Evolutionary conservation across 2,329 filamentous ascomycete species (phyloP), one percentile per base, ranked within the genome.

Genomic region (Diaporthe vexans): DNA sequence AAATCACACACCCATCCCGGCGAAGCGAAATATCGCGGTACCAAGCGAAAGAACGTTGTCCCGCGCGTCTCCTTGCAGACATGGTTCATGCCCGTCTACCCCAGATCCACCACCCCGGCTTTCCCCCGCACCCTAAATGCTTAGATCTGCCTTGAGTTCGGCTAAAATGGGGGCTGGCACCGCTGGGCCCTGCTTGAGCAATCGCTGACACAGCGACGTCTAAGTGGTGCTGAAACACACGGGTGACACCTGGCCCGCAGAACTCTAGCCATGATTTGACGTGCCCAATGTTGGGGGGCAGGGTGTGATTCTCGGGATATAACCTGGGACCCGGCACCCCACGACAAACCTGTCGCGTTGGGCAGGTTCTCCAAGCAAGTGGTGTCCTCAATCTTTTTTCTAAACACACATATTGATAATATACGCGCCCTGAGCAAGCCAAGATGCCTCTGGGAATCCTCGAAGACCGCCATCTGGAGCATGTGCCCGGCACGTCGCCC

Each of bases 401-500:
- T 1, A 15, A n/a, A 33, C n/a, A 15, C 1, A n/a, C 7, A 24
- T 40, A 15, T 4, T 33, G 15, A 37, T 17, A 33, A 24, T 15
- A 24, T n/a, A 48, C 24, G 24, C 59, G 9, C 29, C 5, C 3
- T 29, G n/a, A 40, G 10, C 6, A 26, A 48, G n/a, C n/a, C 65
- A 74, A 54, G 40, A 80, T 80, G 78, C 76, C 77, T 61, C 75
- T 80, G 24, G 78, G 78, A 52, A 79, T 80, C 54, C 48, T 80
- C 9, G 75, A 78, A 63, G 77, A 80, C 71, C 74, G 69, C 61
- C 76, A 78, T 57, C 75, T 80, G 40, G 79, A 80, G 76, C 79
- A 79, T 73, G 77, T 80, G 52, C 79, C 79, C 1, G 79, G 78
- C 52, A 80, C 79, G 13, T 79, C 79, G 63, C 79, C 77, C 24